phyloP scores from a whole-genome alignment of 768 basidiomycete genomes.

The Mycena floridula region DNA sequence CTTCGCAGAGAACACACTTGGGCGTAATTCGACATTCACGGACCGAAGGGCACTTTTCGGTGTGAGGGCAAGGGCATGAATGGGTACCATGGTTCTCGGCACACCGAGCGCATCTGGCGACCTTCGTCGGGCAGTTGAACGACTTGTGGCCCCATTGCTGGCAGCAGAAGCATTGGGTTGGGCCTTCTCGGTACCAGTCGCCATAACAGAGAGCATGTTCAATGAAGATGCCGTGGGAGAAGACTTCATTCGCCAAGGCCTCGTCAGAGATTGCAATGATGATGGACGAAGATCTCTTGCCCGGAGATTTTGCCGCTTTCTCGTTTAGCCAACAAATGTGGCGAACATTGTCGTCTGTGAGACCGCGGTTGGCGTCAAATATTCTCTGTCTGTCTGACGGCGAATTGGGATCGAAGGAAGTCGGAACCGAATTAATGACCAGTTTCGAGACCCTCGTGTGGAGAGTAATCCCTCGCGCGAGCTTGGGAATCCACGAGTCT shows the following conservation, averaged over 20 bases:
- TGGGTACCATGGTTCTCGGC: conserved; percentile 1
- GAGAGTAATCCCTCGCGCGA: neutral
- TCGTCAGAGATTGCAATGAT: conserved; percentile 3
- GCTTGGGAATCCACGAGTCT: neutral
- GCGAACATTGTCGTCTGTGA: neutral
- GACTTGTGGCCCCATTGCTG: conserved; percentile 1
- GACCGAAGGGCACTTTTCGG: neutral
- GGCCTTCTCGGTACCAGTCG: conserved; percentile 2
- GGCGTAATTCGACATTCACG: neutral
- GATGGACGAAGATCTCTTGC: conserved; percentile 5
- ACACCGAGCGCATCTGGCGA: neutral
- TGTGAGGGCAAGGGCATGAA: neutral
- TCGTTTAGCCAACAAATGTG: conserved; percentile 4
- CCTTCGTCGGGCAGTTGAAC: neutral
- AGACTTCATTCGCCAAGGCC: conserved; percentile 1
- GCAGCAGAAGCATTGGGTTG: neutral
- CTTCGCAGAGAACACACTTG: neutral
- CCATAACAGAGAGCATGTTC: neutral
- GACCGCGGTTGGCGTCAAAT: neutral
- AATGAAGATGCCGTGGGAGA: neutral
- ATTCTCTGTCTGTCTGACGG: neutral
- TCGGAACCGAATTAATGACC: neutral
- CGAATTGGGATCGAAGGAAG: neutral
- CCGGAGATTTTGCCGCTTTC: neutral
- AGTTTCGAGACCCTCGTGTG: neutral